phyloP scores from a whole-genome alignment of 208 protist species.

The Borovskyia barvae region DNA sequence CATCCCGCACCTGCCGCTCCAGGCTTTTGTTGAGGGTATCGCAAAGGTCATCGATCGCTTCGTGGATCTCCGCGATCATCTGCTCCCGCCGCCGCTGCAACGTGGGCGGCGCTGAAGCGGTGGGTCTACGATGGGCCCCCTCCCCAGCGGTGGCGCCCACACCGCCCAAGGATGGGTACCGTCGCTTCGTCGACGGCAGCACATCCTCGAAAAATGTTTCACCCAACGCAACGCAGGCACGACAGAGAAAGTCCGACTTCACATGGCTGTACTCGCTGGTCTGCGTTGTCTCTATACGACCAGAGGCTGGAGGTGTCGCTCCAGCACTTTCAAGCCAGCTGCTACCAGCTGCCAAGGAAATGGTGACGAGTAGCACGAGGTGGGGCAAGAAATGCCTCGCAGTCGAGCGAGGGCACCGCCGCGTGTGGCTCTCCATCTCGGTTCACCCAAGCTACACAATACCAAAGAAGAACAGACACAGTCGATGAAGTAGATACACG shows the following conservation, averaged over 20 bases:
- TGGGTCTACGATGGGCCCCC: not conserved
- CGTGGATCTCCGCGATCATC: constrained; percentile 28
- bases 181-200: constrained; percentile 1
- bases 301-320: no score
- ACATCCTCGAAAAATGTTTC: constrained; percentile 17
- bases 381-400: no score
- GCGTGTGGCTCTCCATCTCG: no score
- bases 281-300: not conserved
- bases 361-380: no score
- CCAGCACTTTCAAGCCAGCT: no score
- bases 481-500: no score
- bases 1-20: not conserved
- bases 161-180: not conserved
- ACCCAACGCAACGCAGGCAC: constrained; percentile 22
- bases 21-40: not conserved
- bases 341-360: no score
- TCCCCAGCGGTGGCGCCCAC: not conserved
- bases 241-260: constrained; percentile 26
- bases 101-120: not conserved
- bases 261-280: constrained; percentile 5
- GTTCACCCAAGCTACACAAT: no score
- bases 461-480: no score
- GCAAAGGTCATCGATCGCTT: constrained; percentile 28
- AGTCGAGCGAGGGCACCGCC: no score
- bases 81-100: constrained; percentile 11